Conservation (phyloP, 2,329 filamentous ascomycete species). For the Claviceps cyperi region DNA sequence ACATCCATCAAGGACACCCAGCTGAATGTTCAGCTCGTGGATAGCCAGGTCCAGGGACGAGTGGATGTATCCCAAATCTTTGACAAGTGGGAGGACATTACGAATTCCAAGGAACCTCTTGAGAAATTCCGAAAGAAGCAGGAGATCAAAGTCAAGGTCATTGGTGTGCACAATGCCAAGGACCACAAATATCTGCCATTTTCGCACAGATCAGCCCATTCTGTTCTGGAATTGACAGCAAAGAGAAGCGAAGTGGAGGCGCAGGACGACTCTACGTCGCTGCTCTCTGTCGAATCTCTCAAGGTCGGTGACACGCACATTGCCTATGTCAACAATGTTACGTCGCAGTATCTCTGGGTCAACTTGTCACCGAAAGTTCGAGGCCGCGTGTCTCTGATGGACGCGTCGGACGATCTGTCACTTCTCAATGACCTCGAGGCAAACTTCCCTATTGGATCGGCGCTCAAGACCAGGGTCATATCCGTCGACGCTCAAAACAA, state of each 20-base stretch:
- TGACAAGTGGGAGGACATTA: slow-evolving; percentile 75
- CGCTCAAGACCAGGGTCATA: slow-evolving; percentile 66
- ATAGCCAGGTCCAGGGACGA: slow-evolving; percentile 62
- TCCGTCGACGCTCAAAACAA: slow-evolving; percentile 58
- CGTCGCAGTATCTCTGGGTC: slow-evolving; percentile 70
- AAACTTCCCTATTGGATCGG: slow-evolving; percentile 84
- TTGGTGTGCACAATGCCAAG: slow-evolving; percentile 79
- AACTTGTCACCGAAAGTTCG: slow-evolving; percentile 80
- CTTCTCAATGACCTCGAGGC: slow-evolving; percentile 58
- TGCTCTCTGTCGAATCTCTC: slow-evolving; percentile 59
- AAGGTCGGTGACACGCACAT: slow-evolving; percentile 56
- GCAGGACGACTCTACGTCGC: slow-evolving; percentile 17
- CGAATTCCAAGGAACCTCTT: slow-evolving; percentile 69
- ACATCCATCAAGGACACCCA: slow-evolving; percentile 83
- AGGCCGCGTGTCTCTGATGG: slow-evolving; percentile 67
- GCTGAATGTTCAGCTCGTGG: slow-evolving; percentile 76
- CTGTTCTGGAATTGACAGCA: slow-evolving; percentile 74
- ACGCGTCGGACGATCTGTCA: slow-evolving; percentile 77
- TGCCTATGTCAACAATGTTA: slow-evolving; percentile 84
- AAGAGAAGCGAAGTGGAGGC: slow-evolving; percentile 53
- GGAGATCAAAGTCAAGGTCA: slow-evolving; percentile 56
- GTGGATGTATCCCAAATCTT: slow-evolving; percentile 87
- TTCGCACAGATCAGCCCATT: slow-evolving; percentile 67
- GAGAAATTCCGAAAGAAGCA: slow-evolving; percentile 55
- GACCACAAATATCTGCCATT: slow-evolving; percentile 88